Base-by-base conservation (phyloP, 2,329 filamentous ascomycete genomes). In the Penicillium fuscoglaucum region DNA sequence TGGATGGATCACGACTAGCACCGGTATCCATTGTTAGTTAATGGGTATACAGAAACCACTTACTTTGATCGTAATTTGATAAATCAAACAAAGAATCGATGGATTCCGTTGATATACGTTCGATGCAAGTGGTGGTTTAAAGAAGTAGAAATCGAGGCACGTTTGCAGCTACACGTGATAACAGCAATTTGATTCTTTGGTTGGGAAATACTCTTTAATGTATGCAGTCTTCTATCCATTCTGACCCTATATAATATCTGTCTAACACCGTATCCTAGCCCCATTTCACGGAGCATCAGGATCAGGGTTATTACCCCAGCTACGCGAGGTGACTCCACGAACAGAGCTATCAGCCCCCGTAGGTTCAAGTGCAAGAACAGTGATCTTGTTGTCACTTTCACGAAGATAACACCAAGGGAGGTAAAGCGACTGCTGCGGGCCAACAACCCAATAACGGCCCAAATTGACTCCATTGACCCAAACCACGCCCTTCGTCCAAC, bases 391-490 rank as follows among this genome's bases (percentile, higher is more conserved):
- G 33, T 35, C 33, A 13, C n/a, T 21, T 15, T 47, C 15, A 12
- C n/a, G 29, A 48, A 48, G 45, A 24, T 35, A 35, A 24, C 45
- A 48, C 12, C 45, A 21, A 35, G 45, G 45, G 17, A 48, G 45
- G 6, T 48, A 48, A 15, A 48, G 45, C 2, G 45, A 48, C 19
- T 48, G 45, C 29, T 48, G 45, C 6, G 29, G 29, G 7, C 45
- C 45, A 1, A 35, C 13, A 24, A 17, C 9, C 29, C 45, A 48
- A 13, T 21, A 48, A 7, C 45, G 45, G 1, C 45, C 45, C n/a
- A 48, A 21, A 19, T 48, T 48, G 45, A 48, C 45, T 13, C 45
- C 45, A 21, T 48, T 48, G 19, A 33, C 45, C 45, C 45, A 48
- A 19, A 48, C 45, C 7, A 48, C 29, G 5, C 45, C 45, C 29